Conservation (phyloP, 2,329 filamentous ascomycete genomes). For the Hypomyces rosellus region DNA sequence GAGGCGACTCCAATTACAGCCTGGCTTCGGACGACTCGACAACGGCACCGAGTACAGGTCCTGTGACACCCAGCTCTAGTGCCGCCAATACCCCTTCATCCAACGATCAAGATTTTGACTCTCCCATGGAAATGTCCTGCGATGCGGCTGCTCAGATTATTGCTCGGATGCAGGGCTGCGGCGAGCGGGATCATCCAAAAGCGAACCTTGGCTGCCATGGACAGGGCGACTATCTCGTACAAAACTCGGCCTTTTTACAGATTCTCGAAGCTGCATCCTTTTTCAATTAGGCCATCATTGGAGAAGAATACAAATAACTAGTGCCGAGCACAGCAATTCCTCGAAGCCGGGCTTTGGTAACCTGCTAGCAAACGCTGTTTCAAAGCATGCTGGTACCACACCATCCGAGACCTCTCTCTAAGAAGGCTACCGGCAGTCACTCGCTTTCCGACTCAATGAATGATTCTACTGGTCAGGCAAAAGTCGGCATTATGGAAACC, state of each 20-base stretch:
- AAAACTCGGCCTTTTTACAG: conserved; percentile 28
- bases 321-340: no score
- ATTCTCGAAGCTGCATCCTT: conserved; percentile 23
- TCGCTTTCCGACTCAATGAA: no score
- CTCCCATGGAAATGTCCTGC: conserved; percentile 30
- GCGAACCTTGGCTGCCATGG: conserved; percentile 24
- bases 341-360: no score
- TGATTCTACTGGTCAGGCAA: no score
- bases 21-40: conserved; percentile 16
- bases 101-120: conserved; percentile 14
- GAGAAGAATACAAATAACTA: no score
- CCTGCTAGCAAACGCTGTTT: no score
- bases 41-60: conserved; percentile 14
- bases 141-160: conserved; percentile 31
- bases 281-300: conserved; percentile 4
- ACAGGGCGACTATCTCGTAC: conserved; percentile 25
- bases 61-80: conserved; percentile 16
- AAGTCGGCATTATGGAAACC: no score
- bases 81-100: conserved; percentile 11
- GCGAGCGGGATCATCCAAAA: conserved; percentile 21
- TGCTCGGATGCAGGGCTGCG: conserved; percentile 32
- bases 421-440: no score
- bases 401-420: no score
- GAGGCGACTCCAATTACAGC: conserved; percentile 16
- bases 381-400: no score